A percentile compares a stretch with the other conserved stretches of the same genome.
phyloP scores from a whole-genome alignment of 2,329 filamentous ascomycete species.

The Mycogone perniciosa region DNA sequence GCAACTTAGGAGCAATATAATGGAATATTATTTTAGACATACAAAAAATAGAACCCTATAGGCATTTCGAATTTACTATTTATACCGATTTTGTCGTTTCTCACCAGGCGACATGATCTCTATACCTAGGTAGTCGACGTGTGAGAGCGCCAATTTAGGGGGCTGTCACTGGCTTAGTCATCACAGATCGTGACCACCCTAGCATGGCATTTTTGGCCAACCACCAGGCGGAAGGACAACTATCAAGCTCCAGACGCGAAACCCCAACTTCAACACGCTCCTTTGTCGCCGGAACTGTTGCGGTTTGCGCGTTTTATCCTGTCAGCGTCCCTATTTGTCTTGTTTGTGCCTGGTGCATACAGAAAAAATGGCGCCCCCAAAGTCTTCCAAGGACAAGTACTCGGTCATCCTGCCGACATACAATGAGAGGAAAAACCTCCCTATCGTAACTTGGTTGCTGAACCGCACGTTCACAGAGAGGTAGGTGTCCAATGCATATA shows the following conservation, averaged over 20 bases:
- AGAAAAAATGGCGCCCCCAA: conserved; percentile 41
- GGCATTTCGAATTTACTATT: too few relatives aligned
- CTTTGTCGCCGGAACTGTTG: conserved; percentile 15
- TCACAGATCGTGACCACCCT: background rate
- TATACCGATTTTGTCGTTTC: too few relatives aligned
- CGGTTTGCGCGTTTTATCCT: conserved; percentile 1
- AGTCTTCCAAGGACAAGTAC: conserved; percentile 64
- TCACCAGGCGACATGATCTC: too few relatives aligned
- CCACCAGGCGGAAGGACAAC: conserved; percentile 7
- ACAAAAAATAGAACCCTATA: too few relatives aligned
- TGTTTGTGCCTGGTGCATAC: background rate
- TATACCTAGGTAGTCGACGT: background rate
- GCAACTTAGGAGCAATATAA: too few relatives aligned
- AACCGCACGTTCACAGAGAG: conserved; percentile 85
- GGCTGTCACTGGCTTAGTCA: conserved; percentile 8
- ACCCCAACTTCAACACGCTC: conserved; percentile 23
- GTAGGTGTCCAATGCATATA: conserved; percentile 42
- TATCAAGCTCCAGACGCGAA: conserved; percentile 13
- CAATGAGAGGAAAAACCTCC: conserved; percentile 96
- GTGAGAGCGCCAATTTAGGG: too few relatives aligned
- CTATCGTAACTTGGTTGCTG: conserved; percentile 90
- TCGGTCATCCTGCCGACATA: conserved; percentile 96
- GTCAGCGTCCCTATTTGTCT: background rate
- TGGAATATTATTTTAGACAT: too few relatives aligned
- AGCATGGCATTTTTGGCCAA: conserved; percentile 4